Evolutionary conservation across 306 rosid genomes (phyloP).

Genomic region (Aeschynomene evenia): DNA sequence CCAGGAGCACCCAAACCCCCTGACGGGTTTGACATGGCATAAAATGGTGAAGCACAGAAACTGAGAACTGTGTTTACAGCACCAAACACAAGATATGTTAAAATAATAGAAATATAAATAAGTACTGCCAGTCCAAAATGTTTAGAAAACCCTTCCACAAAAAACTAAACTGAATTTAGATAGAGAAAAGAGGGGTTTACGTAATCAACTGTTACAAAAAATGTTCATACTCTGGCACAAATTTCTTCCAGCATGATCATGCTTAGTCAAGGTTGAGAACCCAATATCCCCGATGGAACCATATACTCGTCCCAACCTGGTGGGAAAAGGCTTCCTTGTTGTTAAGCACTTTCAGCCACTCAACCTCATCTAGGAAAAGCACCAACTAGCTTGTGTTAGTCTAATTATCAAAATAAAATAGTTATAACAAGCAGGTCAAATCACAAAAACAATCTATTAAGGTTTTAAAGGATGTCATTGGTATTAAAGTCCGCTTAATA

Average conservation of each 20-base stretch:
- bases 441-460: no score
- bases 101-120: conserved; percentile 3
- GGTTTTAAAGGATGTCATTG: no score
- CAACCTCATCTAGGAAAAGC: conserved; percentile 5
- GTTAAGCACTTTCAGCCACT: not conserved
- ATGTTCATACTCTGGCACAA: not conserved
- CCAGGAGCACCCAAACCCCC: conserved; percentile 35
- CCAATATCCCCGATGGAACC: not conserved
- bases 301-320: not conserved
- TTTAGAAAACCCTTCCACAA: not conserved
- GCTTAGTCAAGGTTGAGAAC: not conserved
- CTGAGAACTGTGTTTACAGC: conserved; percentile 27
- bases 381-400: not conserved
- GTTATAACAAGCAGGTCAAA: not conserved
- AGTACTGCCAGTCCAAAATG: not conserved
- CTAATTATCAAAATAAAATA: not conserved
- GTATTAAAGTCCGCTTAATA: no score
- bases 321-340: not conserved
- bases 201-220: conserved; percentile 13
- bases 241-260: not conserved
- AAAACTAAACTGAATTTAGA: not conserved
- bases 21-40: conserved; percentile 62
- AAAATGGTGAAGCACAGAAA: conserved; percentile 38
- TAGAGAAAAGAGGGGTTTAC: conserved; percentile 14
- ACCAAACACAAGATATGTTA: not conserved